phyloP scores from a whole-genome alignment of 176 grass and related monocot species.

The Urochloa ruziziensis region DNA sequence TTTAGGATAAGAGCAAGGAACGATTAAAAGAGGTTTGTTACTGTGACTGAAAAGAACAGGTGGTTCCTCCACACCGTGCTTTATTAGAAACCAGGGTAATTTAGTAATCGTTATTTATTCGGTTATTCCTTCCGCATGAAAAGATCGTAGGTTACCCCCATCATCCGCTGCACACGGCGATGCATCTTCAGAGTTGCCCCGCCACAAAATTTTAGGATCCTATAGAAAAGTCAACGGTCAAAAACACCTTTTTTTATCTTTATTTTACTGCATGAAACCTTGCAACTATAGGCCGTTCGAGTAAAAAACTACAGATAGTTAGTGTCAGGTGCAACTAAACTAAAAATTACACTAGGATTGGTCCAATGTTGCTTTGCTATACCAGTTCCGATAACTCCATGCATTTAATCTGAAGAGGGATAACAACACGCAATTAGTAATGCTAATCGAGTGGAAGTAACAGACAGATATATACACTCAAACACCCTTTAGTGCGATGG shows the following conservation, averaged over 20 bases:
- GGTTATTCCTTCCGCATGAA: neutral
- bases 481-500: neutral
- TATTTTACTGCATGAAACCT: slow-evolving; percentile 2
- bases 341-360: neutral
- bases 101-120: neutral
- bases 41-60: no score
- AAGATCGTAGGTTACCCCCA: no score
- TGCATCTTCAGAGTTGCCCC: no score
- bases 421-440: neutral
- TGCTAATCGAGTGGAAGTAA: neutral
- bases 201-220: no score
- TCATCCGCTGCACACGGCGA: neutral
- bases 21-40: no score
- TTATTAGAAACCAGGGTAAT: neutral
- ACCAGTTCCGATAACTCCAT: neutral
- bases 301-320: slow-evolving; percentile 1
- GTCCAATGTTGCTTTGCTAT: neutral
- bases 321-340: neutral
- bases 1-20: no score
- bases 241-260: neutral
- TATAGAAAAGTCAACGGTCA: neutral
- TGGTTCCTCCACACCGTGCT: no score
- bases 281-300: neutral
- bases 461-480: neutral
- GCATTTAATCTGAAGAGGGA: neutral